Evolutionary conservation across 495 filamentous ascomycete genomes (phyloP).

Genomic region (Penicillium coffeae): DNA sequence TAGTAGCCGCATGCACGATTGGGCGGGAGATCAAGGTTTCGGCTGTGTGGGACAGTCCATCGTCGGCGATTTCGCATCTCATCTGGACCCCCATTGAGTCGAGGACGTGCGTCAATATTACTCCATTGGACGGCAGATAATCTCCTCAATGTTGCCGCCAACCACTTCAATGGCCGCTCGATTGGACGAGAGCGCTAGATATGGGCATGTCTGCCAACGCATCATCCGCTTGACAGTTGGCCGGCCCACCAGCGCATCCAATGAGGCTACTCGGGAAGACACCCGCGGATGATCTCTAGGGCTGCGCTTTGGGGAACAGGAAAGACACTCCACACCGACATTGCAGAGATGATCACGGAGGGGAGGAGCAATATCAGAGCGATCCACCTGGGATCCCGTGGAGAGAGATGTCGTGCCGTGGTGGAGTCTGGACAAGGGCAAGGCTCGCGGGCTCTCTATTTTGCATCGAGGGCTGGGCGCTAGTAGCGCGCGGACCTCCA

Average conservation of each 20-base stretch:
- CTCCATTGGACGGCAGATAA: too few species aligned
- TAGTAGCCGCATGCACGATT: neutral
- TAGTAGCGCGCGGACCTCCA: neutral
- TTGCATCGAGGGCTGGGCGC: neutral
- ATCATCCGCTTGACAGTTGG: slow-evolving; percentile 20
- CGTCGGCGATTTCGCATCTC: slow-evolving; percentile 6
- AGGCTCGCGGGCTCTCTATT: too few species aligned
- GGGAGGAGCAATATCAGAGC: neutral
- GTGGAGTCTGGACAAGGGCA: neutral
- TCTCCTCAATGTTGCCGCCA: slow-evolving; percentile 11
- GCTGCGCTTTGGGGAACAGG: neutral
- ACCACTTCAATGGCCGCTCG: neutral
- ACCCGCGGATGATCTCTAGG: neutral
- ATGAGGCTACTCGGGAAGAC: slow-evolving; percentile 5
- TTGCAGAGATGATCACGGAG: neutral
- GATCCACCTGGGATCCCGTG: neutral
- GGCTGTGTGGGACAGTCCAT: slow-evolving; percentile 7
- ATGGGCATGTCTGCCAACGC: slow-evolving; percentile 15
- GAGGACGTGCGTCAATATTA: neutral
- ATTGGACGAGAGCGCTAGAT: slow-evolving; percentile 10
- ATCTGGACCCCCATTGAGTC: too few species aligned
- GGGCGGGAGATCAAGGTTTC: slow-evolving; percentile 11
- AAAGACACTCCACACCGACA: neutral
- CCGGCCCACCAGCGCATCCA: slow-evolving; percentile 7
- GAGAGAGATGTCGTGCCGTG: neutral